phyloP scores from a whole-genome alignment of 768 basidiomycete genomes.

The Lepiota venenata region DNA sequence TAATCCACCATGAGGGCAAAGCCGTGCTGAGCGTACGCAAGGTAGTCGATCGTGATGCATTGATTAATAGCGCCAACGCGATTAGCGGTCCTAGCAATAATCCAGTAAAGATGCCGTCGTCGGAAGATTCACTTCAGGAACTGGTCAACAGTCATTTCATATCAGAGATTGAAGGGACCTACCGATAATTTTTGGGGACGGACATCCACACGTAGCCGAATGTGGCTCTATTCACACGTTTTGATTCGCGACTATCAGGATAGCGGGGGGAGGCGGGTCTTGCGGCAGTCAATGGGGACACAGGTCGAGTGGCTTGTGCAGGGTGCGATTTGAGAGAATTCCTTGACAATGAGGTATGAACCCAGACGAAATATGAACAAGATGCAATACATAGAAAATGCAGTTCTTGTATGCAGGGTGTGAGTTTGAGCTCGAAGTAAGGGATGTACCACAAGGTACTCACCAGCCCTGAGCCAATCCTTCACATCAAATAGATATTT shows the following conservation, averaged over 20 bases:
- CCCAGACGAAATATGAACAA: conserved; percentile 59
- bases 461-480: conserved; percentile 53
- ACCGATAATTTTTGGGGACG: conserved; percentile 86
- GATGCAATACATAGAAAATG: conserved; percentile 50
- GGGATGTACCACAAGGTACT: conserved; percentile 7
- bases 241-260: conserved; percentile 42
- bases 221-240: conserved; percentile 35
- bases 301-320: conserved; percentile 15
- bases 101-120: conserved; percentile 85
- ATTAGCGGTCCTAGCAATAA: conserved; percentile 83
- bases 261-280: conserved; percentile 39
- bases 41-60: conserved; percentile 36
- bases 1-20: conserved; percentile 67
- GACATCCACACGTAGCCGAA: conserved; percentile 88
- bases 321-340: conserved; percentile 16
- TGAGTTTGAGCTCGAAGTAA: conserved; percentile 5
- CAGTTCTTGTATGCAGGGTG: conserved; percentile 43
- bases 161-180: conserved; percentile 14
- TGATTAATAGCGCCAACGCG: conserved; percentile 61
- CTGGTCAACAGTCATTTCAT: conserved; percentile 6
- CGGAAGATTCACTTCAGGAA: conserved; percentile 60
- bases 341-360: conserved; percentile 46
- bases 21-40: conserved; percentile 25
- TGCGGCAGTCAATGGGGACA: conserved; percentile 12
- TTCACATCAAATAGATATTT: conserved; percentile 26